Conservation (phyloP, 2,329 filamentous ascomycete genomes). For the Exophiala aquamarina region DNA sequence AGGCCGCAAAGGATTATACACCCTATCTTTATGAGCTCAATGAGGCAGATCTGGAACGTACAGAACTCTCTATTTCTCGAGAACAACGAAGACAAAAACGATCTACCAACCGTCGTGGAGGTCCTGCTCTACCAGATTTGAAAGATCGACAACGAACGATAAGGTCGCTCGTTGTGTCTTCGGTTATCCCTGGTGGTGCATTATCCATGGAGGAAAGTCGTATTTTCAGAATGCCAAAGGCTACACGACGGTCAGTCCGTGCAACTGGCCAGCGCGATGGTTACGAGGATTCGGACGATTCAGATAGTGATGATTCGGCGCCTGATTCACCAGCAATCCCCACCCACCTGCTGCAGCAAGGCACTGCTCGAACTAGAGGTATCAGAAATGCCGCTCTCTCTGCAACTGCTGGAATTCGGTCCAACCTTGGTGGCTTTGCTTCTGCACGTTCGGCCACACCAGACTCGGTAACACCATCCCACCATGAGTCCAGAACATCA, state of each 20-base stretch:
- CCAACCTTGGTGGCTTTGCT: constrained; percentile 62
- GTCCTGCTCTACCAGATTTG: constrained; percentile 89
- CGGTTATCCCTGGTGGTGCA: constrained; percentile 85
- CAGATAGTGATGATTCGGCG: constrained; percentile 77
- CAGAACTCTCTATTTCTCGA: constrained; percentile 87
- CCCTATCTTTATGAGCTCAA: constrained; percentile 93
- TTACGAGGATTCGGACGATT: constrained; percentile 79
- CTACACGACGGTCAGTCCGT: constrained; percentile 53
- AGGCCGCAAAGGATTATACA: constrained; percentile 89
- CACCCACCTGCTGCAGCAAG: constrained; percentile 64
- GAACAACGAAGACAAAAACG: constrained; percentile 94
- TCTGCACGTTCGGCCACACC: constrained; percentile 79
- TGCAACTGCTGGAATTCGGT: constrained; percentile 81
- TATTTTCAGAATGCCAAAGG: constrained; percentile 76
- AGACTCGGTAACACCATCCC: constrained; percentile 62
- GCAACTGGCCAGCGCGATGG: constrained; percentile 58
- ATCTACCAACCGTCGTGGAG: constrained; percentile 89
- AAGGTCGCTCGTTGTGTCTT: constrained; percentile 86
- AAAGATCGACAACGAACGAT: constrained; percentile 94
- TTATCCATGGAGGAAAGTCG: constrained; percentile 78
- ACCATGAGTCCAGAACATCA: constrained; percentile 71
- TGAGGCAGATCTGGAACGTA: constrained; percentile 83
- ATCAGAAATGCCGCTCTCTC: constrained; percentile 86
- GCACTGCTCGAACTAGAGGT: constrained; percentile 80
- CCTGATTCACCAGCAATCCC: constrained; percentile 79